Base-by-base conservation (phyloP, 2,329 filamentous ascomycete genomes). In the Talaromyces sp. region DNA sequence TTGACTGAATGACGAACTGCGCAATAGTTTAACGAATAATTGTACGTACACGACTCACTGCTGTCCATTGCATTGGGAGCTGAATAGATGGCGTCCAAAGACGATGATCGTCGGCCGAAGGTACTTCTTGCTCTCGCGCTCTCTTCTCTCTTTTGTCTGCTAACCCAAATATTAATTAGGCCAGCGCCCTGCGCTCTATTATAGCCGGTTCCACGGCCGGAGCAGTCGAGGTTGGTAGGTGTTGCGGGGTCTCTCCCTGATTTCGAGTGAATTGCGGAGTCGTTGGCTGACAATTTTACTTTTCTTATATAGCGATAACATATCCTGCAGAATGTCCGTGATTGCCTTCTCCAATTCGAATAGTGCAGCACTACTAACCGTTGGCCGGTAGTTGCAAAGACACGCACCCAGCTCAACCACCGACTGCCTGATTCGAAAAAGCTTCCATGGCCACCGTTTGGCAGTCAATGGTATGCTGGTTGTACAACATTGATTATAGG, bases 401-500 rank as follows among this genome's bases (percentile, higher is more conserved):
- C 94, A 58, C 84, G 94, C 67, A 90, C 90, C 59, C 94, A 97
- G 77, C 87, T 99, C 70, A 99, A 99, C 76, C 86, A 88, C 67
- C 86, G 88, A 68, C 81, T 97, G 69, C 82, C 89, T 54, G 87
- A 89, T 59, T 88, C 88, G 53, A 82, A 95, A 80, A 97, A 96
- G 80, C 84, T 97, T 31, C 92, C 93, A 57, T 97, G 91, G 90
- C 94, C 94, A 50, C 90, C 91, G 11, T 97, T 97, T 70, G 94
- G 94, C 54, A 81, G 79, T 68, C 91, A 96, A 75, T 99, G 94
- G 94, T 99, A 99, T 75, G 93, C 94, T 12, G 94, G 94, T 41
- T 99, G 94, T 79, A 97, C 94, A 53, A 97, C 94, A 29, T 79
- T 97, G 72, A 96, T 99, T 62, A 91, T 97, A 67, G 94, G 94